A percentile compares a stretch with the other conserved stretches of the same genome.
These are phyloP conservation scores for Apodospora peruviana DNA, from an alignment of 495 filamentous ascomycete genomes.

Conservation along the genomic window DNA sequence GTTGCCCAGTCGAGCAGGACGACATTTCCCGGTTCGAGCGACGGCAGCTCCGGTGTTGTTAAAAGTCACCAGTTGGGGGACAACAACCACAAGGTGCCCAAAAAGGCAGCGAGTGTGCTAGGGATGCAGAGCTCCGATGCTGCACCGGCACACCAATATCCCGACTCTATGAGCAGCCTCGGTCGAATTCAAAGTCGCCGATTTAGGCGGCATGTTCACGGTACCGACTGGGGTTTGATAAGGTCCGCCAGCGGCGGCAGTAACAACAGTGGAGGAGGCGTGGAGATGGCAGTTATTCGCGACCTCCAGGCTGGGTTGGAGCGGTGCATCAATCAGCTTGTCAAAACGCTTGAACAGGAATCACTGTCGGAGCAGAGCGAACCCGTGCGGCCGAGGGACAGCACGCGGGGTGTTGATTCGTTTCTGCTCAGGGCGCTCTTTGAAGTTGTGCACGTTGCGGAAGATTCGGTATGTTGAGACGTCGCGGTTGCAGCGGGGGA, in stretches of 20 bases:
- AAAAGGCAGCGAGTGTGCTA: constrained; percentile 36
- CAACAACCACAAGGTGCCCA: constrained; percentile 24
- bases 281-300: constrained; percentile 9
- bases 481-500: no score
- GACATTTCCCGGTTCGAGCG: background rate
- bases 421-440: constrained; percentile 37
- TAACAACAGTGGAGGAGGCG: background rate
- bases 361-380: background rate
- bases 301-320: constrained; percentile 32
- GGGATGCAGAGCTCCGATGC: constrained; percentile 20
- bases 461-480: no score
- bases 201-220: background rate
- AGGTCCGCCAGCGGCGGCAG: background rate
- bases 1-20: background rate
- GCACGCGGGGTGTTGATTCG: constrained; percentile 20
- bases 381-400: background rate
- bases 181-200: constrained; percentile 2
- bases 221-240: background rate
- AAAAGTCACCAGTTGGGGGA: background rate
- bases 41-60: background rate
- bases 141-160: background rate
- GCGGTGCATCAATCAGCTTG: constrained; percentile 30
- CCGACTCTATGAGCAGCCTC: background rate
- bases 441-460: no score
- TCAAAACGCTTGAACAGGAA: constrained; percentile 30